These are phyloP conservation scores for Avena sativa DNA, from an alignment of 176 grass and related monocot genomes.

Conservation along the genomic window DNA sequence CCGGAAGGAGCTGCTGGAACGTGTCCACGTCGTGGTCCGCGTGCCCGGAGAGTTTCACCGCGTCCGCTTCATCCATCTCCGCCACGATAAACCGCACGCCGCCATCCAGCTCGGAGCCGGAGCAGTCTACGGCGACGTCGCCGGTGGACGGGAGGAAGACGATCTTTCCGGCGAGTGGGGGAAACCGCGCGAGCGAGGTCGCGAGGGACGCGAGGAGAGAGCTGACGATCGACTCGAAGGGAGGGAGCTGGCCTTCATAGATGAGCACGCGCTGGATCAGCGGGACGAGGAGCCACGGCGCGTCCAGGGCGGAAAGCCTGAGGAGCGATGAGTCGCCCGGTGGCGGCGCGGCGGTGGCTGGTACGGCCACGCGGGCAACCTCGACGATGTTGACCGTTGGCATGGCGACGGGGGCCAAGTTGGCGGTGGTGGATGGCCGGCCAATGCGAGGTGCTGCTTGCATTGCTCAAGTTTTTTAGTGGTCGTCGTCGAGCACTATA, in stretches of 20 bases:
- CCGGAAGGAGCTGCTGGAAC: conserved; percentile 43
- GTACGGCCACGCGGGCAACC: not conserved
- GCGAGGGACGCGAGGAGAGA: conserved; percentile 44
- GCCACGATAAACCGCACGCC: not conserved
- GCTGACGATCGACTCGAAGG: conserved; percentile 25
- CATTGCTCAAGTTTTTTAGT: not conserved
- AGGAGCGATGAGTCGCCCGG: conserved; percentile 31
- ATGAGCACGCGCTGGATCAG: not conserved
- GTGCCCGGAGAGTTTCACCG: not conserved
- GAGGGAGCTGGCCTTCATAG: not conserved
- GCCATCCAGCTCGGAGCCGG: not conserved
- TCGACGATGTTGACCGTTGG: conserved; percentile 2
- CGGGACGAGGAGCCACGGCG: conserved; percentile 35
- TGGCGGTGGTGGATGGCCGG: not conserved
- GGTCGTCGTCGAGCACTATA: not conserved
- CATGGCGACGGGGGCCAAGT: not conserved
- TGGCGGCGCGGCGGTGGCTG: not conserved
- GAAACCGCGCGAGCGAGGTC: conserved; percentile 24
- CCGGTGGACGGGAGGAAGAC: conserved; percentile 9
- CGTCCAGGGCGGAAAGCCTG: conserved; percentile 24
- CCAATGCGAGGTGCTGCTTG: not conserved
- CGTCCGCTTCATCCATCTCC: not conserved
- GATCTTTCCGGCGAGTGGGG: conserved; percentile 31
- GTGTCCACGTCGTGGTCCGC: not conserved
- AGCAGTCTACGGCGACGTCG: conserved; percentile 48